Evolutionary conservation across 2,329 filamentous ascomycete genomes (phyloP).

Genomic region (Fusarium sacchari): DNA sequence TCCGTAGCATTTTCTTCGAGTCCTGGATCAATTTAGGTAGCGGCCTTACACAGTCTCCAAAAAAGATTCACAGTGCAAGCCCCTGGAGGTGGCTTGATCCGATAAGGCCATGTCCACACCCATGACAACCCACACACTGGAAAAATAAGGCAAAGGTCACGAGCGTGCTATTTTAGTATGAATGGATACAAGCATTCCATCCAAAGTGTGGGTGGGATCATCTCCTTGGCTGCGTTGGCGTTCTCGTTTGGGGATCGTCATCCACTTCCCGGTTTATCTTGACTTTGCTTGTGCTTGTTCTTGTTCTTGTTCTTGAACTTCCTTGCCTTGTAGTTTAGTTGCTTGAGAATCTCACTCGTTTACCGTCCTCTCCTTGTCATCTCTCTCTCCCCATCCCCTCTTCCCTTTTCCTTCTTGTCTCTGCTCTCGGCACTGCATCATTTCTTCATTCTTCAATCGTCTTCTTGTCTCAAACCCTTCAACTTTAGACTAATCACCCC

Average conservation of each 20-base stretch:
- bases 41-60: constrained; percentile 19
- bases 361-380: constrained; percentile 15
- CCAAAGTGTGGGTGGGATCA: constrained; percentile 30
- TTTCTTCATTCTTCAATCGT: constrained; percentile 10
- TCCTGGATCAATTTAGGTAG: neutral
- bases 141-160: constrained; percentile 29
- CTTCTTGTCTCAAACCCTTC: constrained; percentile 16
- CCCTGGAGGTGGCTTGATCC: constrained; percentile 40
- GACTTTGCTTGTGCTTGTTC: constrained; percentile 7
- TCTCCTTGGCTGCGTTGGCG: constrained; percentile 22
- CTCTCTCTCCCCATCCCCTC: constrained; percentile 3
- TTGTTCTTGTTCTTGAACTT: constrained; percentile 16
- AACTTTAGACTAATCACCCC: constrained; percentile 20
- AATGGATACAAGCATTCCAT: constrained; percentile 13
- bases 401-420: neutral
- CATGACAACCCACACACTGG: neutral
- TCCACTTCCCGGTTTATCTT: constrained; percentile 41
- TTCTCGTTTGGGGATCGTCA: constrained; percentile 42
- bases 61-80: constrained; percentile 12
- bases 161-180: constrained; percentile 2
- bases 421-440: constrained; percentile 11
- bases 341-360: constrained; percentile 28
- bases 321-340: neutral
- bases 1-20: neutral
- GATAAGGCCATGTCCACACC: constrained; percentile 40